phyloP scores from a whole-genome alignment of 345 rosid genomes.

The Ricinus communis region DNA sequence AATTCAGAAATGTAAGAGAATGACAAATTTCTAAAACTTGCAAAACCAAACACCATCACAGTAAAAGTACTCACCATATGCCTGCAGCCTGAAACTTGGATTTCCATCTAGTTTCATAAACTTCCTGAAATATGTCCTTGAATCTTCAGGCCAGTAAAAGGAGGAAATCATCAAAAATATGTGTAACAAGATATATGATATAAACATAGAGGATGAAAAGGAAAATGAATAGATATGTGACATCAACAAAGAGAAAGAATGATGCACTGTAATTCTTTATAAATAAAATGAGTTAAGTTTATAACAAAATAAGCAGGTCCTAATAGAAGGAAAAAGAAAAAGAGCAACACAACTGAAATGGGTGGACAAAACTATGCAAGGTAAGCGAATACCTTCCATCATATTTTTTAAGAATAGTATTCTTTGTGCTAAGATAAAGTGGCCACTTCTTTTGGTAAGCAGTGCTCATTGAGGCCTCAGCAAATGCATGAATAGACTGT shows the following conservation, averaged over 20 bases:
- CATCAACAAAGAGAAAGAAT: too few species aligned
- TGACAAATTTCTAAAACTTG: constrained; percentile 14
- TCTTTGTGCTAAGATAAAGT: constrained; percentile 97
- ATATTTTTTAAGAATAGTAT: constrained; percentile 95
- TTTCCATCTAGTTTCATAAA: constrained; percentile 77
- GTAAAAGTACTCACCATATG: constrained; percentile 61
- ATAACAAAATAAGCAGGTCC: too few species aligned
- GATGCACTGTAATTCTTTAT: too few species aligned
- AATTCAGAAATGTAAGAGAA: constrained; percentile 20
- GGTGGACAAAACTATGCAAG: neutral
- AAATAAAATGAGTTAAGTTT: neutral
- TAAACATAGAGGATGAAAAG: neutral
- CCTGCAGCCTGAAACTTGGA: constrained; percentile 88
- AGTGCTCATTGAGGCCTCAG: constrained; percentile 90
- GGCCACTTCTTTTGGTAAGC: constrained; percentile 97
- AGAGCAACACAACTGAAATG: too few species aligned
- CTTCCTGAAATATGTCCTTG: constrained; percentile 98
- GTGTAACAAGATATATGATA: neutral
- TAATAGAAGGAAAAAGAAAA: neutral
- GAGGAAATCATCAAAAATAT: neutral
- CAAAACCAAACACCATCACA: constrained; percentile 15
- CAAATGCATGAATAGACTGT: constrained; percentile 90
- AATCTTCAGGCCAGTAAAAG: constrained; percentile 49
- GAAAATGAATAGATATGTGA: too few species aligned
- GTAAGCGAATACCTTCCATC: constrained; percentile 75